Conservation (phyloP, 768 basidiomycete species). For the Boletus speciosus region DNA sequence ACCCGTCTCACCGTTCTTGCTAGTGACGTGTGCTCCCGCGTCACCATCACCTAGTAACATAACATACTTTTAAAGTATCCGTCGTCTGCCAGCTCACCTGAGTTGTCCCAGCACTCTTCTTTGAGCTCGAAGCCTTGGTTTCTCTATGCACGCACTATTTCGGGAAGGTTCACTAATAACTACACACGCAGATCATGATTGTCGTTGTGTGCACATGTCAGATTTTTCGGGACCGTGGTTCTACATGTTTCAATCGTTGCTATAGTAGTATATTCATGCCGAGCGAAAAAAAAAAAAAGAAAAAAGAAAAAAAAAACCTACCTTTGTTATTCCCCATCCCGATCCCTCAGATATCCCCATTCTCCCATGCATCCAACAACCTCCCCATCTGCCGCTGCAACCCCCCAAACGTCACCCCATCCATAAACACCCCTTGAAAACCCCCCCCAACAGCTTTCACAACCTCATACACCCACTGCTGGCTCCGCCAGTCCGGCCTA, state of each 20-base stretch:
- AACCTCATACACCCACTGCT: slow-evolving; percentile 28
- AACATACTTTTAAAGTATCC: slow-evolving; percentile 6
- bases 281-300: not conserved
- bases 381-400: slow-evolving; percentile 24
- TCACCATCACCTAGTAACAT: slow-evolving; percentile 18
- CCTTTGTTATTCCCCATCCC: too few species aligned
- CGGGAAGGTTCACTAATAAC: not conserved
- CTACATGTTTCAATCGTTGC: slow-evolving; percentile 20
- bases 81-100: slow-evolving; percentile 13
- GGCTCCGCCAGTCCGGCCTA: slow-evolving; percentile 21
- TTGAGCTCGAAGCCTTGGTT: slow-evolving; percentile 9
- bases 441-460: slow-evolving; percentile 2
- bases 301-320: too few species aligned
- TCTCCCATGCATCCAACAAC: slow-evolving; percentile 31
- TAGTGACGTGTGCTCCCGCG: not conserved
- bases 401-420: slow-evolving; percentile 9
- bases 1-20: not conserved
- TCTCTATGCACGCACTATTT: not conserved
- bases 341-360: slow-evolving; percentile 20
- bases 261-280: slow-evolving; percentile 6
- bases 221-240: not conserved
- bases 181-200: slow-evolving; percentile 13
- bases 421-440: slow-evolving; percentile 11
- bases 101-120: not conserved
- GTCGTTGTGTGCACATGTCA: slow-evolving; percentile 1